These are phyloP conservation scores for Pichia scutulata DNA, from an alignment of 805 yeast genomes.

Conservation along the genomic window DNA sequence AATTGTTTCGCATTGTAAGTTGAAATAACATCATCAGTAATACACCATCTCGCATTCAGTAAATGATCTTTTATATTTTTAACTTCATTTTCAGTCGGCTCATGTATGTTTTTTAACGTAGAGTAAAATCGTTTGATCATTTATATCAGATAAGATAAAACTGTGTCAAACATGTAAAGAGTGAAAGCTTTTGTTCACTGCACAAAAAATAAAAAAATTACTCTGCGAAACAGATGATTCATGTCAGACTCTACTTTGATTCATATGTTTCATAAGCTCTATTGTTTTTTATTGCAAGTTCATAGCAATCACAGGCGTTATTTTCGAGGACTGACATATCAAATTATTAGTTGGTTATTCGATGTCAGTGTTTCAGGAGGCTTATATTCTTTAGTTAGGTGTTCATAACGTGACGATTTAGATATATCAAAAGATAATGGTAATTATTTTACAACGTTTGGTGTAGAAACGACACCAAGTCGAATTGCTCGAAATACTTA, in stretches of 20 bases:
- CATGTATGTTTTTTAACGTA: background rate
- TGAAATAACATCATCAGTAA: slow-evolving; percentile 24
- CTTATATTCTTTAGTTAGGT: slow-evolving; percentile 52
- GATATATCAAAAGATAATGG: slow-evolving; percentile 56
- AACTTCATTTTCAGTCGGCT: slow-evolving; percentile 1
- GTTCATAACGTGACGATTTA: slow-evolving; percentile 49
- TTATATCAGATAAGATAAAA: background rate
- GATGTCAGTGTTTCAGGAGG: slow-evolving; percentile 74
- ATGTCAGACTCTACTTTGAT: no score
- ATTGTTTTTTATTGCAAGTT: no score
- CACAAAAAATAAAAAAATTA: background rate
- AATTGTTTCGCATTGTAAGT: slow-evolving; percentile 22
- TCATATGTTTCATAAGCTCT: no score
- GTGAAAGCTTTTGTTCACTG: background rate
- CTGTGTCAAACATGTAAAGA: background rate
- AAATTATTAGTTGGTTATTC: slow-evolving; percentile 56
- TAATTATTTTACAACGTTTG: slow-evolving; percentile 56
- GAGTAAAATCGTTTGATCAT: background rate
- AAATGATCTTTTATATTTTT: slow-evolving; percentile 11
- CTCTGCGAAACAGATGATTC: no score
- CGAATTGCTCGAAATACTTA: slow-evolving; percentile 48
- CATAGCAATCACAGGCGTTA: no score
- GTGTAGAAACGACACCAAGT: slow-evolving; percentile 50
- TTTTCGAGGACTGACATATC: no score
- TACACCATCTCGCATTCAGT: slow-evolving; percentile 17